These are phyloP conservation scores for Termitomyces titanicus DNA, from an alignment of 768 basidiomycete genomes.

Conservation along the genomic window DNA sequence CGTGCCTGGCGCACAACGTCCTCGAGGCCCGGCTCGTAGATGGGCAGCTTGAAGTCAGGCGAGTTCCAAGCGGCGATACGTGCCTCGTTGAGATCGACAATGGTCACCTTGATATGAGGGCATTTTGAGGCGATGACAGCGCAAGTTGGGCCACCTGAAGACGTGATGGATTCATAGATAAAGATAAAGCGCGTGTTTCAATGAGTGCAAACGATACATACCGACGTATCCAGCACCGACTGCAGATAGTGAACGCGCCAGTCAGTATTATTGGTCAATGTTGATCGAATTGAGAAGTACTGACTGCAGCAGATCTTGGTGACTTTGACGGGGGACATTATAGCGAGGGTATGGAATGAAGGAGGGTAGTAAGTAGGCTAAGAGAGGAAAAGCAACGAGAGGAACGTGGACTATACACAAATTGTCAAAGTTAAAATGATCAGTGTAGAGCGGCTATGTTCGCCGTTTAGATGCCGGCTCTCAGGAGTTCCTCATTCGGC, in stretches of 20 bases:
- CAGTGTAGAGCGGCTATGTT: background rate
- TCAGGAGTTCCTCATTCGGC: background rate
- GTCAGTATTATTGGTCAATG: conserved; percentile 6
- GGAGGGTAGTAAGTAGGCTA: background rate
- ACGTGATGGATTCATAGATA: background rate
- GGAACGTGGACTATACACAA: background rate
- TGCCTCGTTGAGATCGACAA: conserved; percentile 94
- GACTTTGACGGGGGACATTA: conserved; percentile 59
- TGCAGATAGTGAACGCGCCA: conserved; percentile 24
- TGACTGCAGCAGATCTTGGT: conserved; percentile 86
- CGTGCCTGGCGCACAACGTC: conserved; percentile 86
- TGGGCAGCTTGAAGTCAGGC: conserved; percentile 79
- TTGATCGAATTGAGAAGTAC: conserved; percentile 26
- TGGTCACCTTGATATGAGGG: conserved; percentile 91
- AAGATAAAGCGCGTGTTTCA: background rate
- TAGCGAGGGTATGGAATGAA: conserved; percentile 3
- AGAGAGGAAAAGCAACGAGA: no score
- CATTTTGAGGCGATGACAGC: conserved; percentile 93
- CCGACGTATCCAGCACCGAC: conserved; percentile 95
- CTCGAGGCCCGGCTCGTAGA: conserved; percentile 96
- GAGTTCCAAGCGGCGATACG: conserved; percentile 98
- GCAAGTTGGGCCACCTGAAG: conserved; percentile 87
- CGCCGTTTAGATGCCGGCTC: background rate
- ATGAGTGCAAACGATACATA: conserved; percentile 29
- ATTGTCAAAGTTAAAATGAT: background rate